Evolutionary conservation across 306 rosid genomes (phyloP).

Genomic region (Hippophae gyantsensis): DNA sequence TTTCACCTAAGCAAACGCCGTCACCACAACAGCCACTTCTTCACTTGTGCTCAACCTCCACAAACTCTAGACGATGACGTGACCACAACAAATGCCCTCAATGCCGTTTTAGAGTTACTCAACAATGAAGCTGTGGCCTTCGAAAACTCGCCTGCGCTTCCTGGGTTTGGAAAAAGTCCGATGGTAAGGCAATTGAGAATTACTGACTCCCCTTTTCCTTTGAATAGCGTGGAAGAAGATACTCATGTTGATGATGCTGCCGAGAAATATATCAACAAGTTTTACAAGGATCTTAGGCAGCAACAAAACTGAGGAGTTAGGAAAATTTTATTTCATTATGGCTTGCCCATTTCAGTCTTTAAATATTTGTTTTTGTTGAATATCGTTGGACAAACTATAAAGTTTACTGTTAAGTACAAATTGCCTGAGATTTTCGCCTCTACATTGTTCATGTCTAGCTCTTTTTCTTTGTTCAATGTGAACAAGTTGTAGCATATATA

Average conservation of each 20-base stretch:
- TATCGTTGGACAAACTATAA: too few species aligned
- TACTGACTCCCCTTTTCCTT: neutral
- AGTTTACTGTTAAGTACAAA: too few species aligned
- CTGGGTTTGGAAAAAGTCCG: neutral
- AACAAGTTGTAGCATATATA: too few species aligned
- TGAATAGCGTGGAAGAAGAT: conserved; percentile 13
- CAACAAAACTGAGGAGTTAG: conserved; percentile 9
- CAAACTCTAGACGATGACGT: conserved; percentile 8
- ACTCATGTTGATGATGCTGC: conserved; percentile 35
- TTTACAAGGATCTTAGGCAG: conserved; percentile 37
- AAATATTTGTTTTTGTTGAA: too few species aligned
- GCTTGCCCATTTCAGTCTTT: too few species aligned
- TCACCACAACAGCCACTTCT: conserved; percentile 32
- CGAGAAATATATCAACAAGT: conserved; percentile 45
- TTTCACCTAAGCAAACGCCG: conserved; percentile 33
- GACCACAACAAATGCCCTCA: neutral
- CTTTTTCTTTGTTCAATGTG: too few species aligned
- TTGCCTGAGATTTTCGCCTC: too few species aligned
- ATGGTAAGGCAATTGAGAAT: conserved; percentile 28
- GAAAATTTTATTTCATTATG: too few species aligned
- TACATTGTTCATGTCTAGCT: too few species aligned
- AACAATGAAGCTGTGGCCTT: conserved; percentile 23
- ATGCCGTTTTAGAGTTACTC: conserved; percentile 2
- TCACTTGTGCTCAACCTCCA: conserved; percentile 39
- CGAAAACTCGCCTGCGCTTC: conserved; percentile 38